Evolutionary conservation across 2,329 filamentous ascomycete genomes (phyloP), one percentile per base, ranked within the genome.

Genomic region (Leptographium radiaticola): DNA sequence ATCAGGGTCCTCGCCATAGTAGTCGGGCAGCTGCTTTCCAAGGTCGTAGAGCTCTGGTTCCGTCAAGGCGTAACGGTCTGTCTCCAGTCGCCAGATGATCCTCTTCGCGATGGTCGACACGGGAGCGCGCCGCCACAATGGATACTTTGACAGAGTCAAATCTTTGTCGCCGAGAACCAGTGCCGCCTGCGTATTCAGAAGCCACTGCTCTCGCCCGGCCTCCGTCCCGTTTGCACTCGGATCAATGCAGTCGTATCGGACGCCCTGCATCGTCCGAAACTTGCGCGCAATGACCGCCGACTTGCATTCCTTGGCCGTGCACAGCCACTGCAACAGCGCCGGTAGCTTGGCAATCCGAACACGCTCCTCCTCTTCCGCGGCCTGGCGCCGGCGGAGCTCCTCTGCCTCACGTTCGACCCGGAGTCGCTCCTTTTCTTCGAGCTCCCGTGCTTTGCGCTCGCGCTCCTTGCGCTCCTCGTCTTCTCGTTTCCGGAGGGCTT

Each of bases 101-200:
- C 68, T 65, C 63, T 84, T 85, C 2, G 78, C 79, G 49, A 80
- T 65, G 11, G 61, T 62, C 1, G 76, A 75, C 12, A 75, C 76
- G 13, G 77, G 74, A 18, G 74, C 67, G 15, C 73, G 76, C 55
- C 77, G 73, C 81, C 81, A 84, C 1, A 71, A 71, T 18, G 79
- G 74, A 61, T 82, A 84, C 70, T 73, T 71, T 15, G 78, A 76
- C 4, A 85, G 70, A 15, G 71, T 68, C 20, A 83, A 67, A 59
- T 85, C 81, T 61, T 82, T 83, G 61, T 84, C 80, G 15, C 81
- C 81, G 2, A 85, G 68, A 10, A 85, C 71, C 15, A 84, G 67
- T 10, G 81, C 81, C 50, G 77, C 80, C 54, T 84, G 77, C 4
- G 76, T 79, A 60, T 84, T 85, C 50, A 84, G 72, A 53, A 84